A percentile compares a stretch with the other conserved stretches of the same genome.
phyloP scores from a whole-genome alignment of 2,329 filamentous ascomycete species.

The Fusarium siculi region DNA sequence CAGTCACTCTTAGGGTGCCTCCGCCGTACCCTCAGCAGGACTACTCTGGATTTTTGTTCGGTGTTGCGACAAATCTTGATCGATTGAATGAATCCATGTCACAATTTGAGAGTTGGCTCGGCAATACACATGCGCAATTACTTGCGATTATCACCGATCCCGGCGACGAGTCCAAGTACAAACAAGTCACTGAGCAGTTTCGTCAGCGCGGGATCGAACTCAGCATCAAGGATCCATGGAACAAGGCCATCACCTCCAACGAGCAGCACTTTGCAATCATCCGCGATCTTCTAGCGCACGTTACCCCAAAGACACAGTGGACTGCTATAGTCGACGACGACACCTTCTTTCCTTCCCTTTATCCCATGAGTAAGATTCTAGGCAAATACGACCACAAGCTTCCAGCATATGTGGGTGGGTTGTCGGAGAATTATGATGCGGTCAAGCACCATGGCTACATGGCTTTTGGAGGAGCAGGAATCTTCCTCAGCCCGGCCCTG shows the following conservation, averaged over 20 bases:
- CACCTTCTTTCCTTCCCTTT: conserved; percentile 69
- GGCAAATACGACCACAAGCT: conserved; percentile 58
- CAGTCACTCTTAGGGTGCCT: conserved; percentile 60
- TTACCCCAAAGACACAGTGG: conserved; percentile 61
- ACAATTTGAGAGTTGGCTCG: conserved; percentile 66
- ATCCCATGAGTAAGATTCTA: conserved; percentile 60
- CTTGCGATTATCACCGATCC: conserved; percentile 63
- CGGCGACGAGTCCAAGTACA: conserved; percentile 43
- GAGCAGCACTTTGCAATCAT: conserved; percentile 69
- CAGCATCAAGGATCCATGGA: conserved; percentile 48
- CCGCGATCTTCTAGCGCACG: conserved; percentile 58
- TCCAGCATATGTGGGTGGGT: conserved; percentile 64
- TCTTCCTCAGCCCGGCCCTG: conserved; percentile 66
- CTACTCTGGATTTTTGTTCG: conserved; percentile 66
- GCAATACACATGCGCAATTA: conserved; percentile 61
- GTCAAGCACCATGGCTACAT: conserved; percentile 66
- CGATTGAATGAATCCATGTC: conserved; percentile 62
- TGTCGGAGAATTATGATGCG: conserved; percentile 66
- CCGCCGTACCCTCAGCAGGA: conserved; percentile 53
- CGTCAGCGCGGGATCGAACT: conserved; percentile 48
- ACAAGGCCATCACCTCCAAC: conserved; percentile 54
- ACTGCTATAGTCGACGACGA: conserved; percentile 70
- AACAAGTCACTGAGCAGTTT: conserved; percentile 44
- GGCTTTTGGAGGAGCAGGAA: conserved; percentile 70
- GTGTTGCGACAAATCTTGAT: conserved; percentile 63